Conservation (phyloP, 208 protist species). For the Wallacemonas collosoma region DNA sequence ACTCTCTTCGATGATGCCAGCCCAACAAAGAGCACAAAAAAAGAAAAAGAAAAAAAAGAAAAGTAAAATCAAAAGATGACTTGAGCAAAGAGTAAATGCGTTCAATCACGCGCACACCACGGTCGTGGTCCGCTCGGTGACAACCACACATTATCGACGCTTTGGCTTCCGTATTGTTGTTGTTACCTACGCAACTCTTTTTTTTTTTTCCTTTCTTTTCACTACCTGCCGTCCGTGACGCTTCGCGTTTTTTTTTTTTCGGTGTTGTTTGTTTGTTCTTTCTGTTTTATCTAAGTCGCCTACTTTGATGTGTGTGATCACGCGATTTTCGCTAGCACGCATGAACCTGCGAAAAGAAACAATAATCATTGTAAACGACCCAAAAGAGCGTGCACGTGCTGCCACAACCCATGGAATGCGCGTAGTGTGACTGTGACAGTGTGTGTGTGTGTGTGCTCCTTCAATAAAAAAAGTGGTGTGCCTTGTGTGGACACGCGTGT, state of each 20-base stretch:
- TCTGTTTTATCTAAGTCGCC: neutral
- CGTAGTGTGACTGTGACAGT: too few relatives aligned
- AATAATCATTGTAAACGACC: too few relatives aligned
- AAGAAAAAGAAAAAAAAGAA: constrained; percentile 1
- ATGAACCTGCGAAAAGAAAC: too few relatives aligned
- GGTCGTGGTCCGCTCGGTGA: neutral
- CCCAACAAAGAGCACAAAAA: neutral
- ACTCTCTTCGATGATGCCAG: neutral
- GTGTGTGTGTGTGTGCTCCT: too few relatives aligned
- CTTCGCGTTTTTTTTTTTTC: neutral
- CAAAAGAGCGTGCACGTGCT: too few relatives aligned
- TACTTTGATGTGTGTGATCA: too few relatives aligned
- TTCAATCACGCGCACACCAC: neutral
- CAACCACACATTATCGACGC: neutral
- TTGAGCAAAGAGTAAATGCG: neutral
- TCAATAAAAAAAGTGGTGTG: too few relatives aligned
- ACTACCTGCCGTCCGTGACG: too few relatives aligned
- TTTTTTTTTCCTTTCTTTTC: neutral
- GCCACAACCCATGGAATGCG: too few relatives aligned
- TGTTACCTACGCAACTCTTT: constrained; percentile 1
- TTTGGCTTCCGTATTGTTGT: neutral
- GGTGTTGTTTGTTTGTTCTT: neutral
- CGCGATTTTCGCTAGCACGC: too few relatives aligned
- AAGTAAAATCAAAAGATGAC: neutral
- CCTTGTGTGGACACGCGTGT: too few relatives aligned